A percentile compares a stretch with the other conserved stretches of the same genome.
phyloP scores from a whole-genome alignment of 208 protist species.

The Crithidia brevicula region DNA sequence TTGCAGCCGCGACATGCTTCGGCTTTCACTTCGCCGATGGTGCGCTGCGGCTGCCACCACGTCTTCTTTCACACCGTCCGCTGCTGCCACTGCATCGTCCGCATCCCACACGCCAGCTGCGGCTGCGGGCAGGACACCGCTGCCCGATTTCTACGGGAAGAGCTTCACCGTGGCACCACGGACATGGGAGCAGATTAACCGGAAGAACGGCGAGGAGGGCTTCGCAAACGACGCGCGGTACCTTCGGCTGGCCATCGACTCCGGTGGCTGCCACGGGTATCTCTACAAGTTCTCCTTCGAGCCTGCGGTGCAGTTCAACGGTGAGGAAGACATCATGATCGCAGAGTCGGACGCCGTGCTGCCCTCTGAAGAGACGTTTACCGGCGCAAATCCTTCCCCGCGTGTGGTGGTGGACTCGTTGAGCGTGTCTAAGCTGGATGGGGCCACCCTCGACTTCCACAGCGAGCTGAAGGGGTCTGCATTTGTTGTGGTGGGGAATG shows the following conservation, averaged over 20 bases:
- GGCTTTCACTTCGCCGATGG: conserved; percentile 23
- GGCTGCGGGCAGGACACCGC: conserved; percentile 1
- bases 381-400: conserved; percentile 39
- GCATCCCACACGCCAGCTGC: background rate
- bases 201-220: conserved; percentile 81
- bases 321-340: conserved; percentile 74
- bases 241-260: conserved; percentile 85
- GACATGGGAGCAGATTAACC: conserved; percentile 72
- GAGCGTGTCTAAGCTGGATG: conserved; percentile 71
- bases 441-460: conserved; percentile 85
- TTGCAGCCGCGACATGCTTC: conserved; percentile 14
- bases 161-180: conserved; percentile 75
- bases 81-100: background rate
- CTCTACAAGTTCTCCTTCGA: conserved; percentile 91
- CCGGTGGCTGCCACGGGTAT: conserved; percentile 90
- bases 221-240: conserved; percentile 73
- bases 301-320: conserved; percentile 38
- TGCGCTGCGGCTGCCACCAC: conserved; percentile 15
- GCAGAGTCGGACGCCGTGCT: conserved; percentile 56
- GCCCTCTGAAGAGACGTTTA: conserved; percentile 23
- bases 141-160: conserved; percentile 71
- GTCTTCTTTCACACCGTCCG: conserved; percentile 5
- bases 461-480: conserved; percentile 88
- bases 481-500: conserved; percentile 90
- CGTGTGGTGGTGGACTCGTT: conserved; percentile 78